Evolutionary conservation across 1,284 basidiomycete genomes (phyloP), one percentile per base, ranked within the genome.

Genomic region (Tilletia indica): DNA sequence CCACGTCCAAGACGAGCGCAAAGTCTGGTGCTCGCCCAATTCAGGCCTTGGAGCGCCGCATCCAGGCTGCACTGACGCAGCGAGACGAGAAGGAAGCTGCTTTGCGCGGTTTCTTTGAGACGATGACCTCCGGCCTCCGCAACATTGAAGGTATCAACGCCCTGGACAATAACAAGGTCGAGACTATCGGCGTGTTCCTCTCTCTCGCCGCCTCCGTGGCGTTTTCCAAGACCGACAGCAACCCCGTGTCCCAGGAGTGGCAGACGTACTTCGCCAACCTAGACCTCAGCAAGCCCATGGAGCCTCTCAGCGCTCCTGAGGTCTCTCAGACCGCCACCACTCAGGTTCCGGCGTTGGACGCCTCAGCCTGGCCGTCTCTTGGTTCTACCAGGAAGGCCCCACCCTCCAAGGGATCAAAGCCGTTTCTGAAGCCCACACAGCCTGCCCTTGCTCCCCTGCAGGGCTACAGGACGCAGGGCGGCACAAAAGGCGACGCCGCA

Each of bases 401-500:
- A 12, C 12, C 42, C 42, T 45, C 42, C 42, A 45, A 45, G 42
- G 6, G 6, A 5, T 45, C 42, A 5, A 5, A 5, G 6, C 12
- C 42, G 6, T 12, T 12, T 12, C 6, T 12, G 12, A 58, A 58
- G 19, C 12, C 21, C 21, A 25, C 16, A 12, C n/a, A 4, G 2
- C 14, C 14, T 4, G 25, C 34, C 16, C 61, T 64, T 39, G 9
- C 6, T 11, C 61, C 34, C 25, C 38, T 38, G 2, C 25, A 36
- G 36, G 61, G 61, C 2, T 64, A 12, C 19, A 25, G 61, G 8
- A 64, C 61, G 9, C 61, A 64, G 38, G 61, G 61, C 2, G 61
- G 61, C 34, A 42, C 61, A 14, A 64, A 64, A 36, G 61, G 61
- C 2, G 61, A 64, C n/a, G 61, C 61, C 2, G 61, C 12, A 39